Percentiles rank a stretch among this genome's conserved stretches.
phyloP scores from a whole-genome alignment of 441 rosid species.

The Adansonia rubrostipa region DNA sequence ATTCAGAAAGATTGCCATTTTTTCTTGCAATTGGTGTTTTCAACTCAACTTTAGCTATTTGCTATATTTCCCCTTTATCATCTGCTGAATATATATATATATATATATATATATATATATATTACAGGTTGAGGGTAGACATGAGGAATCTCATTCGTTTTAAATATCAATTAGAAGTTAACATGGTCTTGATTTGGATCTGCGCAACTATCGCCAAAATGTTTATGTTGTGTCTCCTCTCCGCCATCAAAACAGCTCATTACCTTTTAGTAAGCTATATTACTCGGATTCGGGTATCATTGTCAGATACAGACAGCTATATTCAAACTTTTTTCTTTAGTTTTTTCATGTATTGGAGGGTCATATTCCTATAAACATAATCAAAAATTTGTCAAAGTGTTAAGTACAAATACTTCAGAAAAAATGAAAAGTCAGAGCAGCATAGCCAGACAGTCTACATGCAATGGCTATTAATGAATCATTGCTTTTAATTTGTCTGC shows the following conservation, averaged over 20 bases:
- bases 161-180: neutral
- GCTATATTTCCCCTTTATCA: neutral
- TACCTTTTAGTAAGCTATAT: neutral
- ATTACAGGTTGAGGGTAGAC: constrained; percentile 3
- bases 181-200: constrained; percentile 13
- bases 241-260: constrained; percentile 6
- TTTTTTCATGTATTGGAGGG: too few species aligned
- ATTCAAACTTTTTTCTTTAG: too few species aligned
- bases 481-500: too few species aligned
- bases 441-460: too few species aligned
- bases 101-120: too few species aligned
- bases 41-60: neutral
- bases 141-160: neutral
- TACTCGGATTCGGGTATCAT: too few species aligned
- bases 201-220: neutral
- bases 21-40: neutral
- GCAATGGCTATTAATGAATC: too few species aligned
- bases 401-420: too few species aligned
- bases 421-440: too few species aligned
- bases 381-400: too few species aligned
- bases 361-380: too few species aligned
- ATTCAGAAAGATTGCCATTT: constrained; percentile 22
- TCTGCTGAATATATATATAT: constrained; percentile 5
- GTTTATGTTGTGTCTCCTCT: constrained; percentile 9
- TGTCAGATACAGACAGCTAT: too few species aligned